Base-by-base conservation (phyloP, 2,329 filamentous ascomycete species). In the Apiospora kogelbergensis region DNA sequence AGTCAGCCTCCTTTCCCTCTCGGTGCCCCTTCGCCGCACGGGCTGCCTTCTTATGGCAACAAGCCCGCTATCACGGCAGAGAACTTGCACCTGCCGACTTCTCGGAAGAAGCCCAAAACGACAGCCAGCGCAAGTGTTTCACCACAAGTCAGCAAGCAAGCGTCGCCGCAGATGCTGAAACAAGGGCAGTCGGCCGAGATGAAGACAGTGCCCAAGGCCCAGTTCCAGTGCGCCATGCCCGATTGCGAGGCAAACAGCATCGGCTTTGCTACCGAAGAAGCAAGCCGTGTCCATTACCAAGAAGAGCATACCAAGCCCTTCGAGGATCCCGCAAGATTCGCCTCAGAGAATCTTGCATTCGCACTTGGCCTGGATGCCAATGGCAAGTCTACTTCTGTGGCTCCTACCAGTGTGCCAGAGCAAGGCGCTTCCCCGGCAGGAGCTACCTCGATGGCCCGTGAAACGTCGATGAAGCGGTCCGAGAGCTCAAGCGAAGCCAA, bases 301-400 rank as follows among this genome's bases (percentile, higher is more conserved):
- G 86, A 90, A 68, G 88, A 90, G 75, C 89, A 91, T 72, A 78
- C 83, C 26, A 86, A 84, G 74, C 88, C 88, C 6, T 79, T 81
- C 53, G 81, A 87, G 71, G 80, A 91, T 69, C 88, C 89, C 2
- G 57, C 83, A 68, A 85, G 85, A 71, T 91, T 85, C 74, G 79
- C 82, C 20, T 74, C 81, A 65, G 87, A 89, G 66, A 84, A 81
- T 63, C 75, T 90, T 42, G 83, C 84, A 0, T 72, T 81, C 17
- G 78, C 80, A 0, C 75, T 90, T 2, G 87, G 85, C 4, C 75
- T 89, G n/a, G 85, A 88, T 73, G 69, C 79, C 6, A 82, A 89
- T 66, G 88, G 85, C 33, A 81, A 79, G 6, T 57, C 75, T 9
- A 45, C 63, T 10, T 7, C 41, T 30, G 33, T 45, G 41, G 63